Percentiles rank a stretch among this genome's conserved stretches.
phyloP scores from a whole-genome alignment of 2,329 filamentous ascomycete genomes.

The Blumeriella jaapii region DNA sequence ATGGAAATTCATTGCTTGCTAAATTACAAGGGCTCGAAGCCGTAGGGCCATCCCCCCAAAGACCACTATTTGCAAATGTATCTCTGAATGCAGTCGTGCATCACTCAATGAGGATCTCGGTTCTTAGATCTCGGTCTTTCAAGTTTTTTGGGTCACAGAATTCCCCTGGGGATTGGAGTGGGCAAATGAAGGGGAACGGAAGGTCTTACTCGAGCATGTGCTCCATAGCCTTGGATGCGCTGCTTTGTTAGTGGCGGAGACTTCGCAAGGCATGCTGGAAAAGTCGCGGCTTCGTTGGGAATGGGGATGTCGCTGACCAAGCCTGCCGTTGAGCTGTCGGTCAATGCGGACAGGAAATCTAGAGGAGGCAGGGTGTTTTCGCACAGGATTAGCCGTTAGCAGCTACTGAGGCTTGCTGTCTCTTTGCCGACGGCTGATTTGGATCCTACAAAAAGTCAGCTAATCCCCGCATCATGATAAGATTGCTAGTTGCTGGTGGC shows the following conservation, averaged over 20 bases:
- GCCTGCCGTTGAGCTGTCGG: slow-evolving; percentile 24
- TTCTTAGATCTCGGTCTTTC: slow-evolving; percentile 3
- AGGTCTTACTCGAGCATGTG: slow-evolving; percentile 5
- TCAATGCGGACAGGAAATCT: slow-evolving; percentile 19
- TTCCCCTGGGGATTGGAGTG: neutral
- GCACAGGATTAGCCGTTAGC: slow-evolving; percentile 25
- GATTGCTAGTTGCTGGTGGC: too few species aligned
- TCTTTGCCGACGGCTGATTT: slow-evolving; percentile 21
- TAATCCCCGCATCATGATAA: slow-evolving; percentile 1
- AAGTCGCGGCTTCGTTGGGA: neutral
- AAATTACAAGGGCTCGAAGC: slow-evolving; percentile 20
- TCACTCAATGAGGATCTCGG: neutral
- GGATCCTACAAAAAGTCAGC: slow-evolving; percentile 24
- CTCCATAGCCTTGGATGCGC: slow-evolving; percentile 1
- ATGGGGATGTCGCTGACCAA: neutral
- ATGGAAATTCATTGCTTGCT: slow-evolving; percentile 21
- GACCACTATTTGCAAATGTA: too few species aligned
- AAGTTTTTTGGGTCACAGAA: slow-evolving; percentile 8
- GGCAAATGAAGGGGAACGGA: neutral
- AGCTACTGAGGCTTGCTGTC: slow-evolving; percentile 25
- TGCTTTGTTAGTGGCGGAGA: slow-evolving; percentile 6
- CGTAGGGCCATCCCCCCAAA: too few species aligned
- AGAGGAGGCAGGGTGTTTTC: slow-evolving; percentile 12
- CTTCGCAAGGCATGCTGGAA: neutral
- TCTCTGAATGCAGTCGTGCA: slow-evolving; percentile 16